A percentile compares a stretch with the other conserved stretches of the same genome.
Conservation (phyloP, 345 rosid species). For the Eucalyptus paniculata region DNA sequence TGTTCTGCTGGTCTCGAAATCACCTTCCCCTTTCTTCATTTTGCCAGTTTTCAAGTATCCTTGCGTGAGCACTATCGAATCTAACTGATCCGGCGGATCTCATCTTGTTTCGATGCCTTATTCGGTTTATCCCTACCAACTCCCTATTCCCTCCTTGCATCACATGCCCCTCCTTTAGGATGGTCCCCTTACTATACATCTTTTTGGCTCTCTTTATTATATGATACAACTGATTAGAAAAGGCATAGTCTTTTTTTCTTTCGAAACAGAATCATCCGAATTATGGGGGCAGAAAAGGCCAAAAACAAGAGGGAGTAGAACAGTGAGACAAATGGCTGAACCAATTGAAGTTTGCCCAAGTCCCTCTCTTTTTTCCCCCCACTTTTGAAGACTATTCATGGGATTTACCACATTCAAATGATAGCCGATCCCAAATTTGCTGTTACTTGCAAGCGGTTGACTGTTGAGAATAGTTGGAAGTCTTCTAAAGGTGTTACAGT, state of each 20-base stretch:
- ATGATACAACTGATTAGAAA: neutral
- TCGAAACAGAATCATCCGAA: neutral
- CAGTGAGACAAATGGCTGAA: neutral
- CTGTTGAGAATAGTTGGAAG: neutral
- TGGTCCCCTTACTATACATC: neutral
- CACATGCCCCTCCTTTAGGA: neutral
- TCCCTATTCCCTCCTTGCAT: neutral
- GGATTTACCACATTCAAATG: neutral
- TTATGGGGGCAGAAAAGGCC: neutral
- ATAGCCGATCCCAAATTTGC: neutral
- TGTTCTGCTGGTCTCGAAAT: neutral
- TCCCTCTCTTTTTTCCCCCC: neutral
- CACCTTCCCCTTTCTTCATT: neutral
- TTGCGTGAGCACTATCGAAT: neutral
- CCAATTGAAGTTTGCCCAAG: neutral
- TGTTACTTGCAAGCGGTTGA: neutral
- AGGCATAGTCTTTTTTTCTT: neutral
- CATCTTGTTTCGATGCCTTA: neutral
- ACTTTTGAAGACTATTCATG: neutral
- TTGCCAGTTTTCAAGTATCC: neutral
- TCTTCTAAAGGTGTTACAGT: neutral
- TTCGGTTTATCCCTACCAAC: neutral
- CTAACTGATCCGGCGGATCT: neutral
- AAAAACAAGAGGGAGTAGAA: neutral
- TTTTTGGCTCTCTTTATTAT: neutral